Conservation (phyloP, 1,284 basidiomycete genomes). For the Farysia itapuensis region DNA sequence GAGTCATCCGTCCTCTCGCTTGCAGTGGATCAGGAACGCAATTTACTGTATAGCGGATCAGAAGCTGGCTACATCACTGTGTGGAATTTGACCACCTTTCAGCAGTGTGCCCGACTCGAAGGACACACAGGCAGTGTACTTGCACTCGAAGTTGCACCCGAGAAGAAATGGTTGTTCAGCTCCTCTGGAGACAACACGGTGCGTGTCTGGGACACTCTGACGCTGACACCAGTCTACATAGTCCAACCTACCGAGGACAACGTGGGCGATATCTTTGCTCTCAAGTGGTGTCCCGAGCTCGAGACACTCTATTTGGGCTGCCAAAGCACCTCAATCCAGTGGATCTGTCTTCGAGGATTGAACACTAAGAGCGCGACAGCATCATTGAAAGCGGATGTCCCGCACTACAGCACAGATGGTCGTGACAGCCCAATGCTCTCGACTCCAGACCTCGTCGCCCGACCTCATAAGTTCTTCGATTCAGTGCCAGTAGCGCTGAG, state of each 20-base stretch:
- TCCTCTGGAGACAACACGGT: constrained; percentile 50
- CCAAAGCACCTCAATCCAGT: constrained; percentile 71
- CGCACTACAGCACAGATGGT: neutral
- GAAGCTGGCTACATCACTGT: constrained; percentile 46
- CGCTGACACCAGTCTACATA: constrained; percentile 73
- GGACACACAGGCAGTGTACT: constrained; percentile 87
- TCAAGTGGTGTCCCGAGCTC: constrained; percentile 74
- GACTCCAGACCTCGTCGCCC: constrained; percentile 19
- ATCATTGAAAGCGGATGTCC: neutral
- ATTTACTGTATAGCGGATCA: constrained; percentile 41
- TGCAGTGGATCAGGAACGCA: constrained; percentile 40
- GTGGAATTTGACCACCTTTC: constrained; percentile 43
- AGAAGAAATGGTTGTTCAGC: constrained; percentile 56
- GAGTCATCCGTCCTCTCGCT: constrained; percentile 44
- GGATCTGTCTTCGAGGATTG: constrained; percentile 32
- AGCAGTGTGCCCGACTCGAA: constrained; percentile 17
- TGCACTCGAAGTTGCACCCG: constrained; percentile 74
- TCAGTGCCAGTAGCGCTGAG: constrained; percentile 58
- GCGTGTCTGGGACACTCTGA: constrained; percentile 81
- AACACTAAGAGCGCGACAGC: neutral
- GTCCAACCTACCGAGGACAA: constrained; percentile 81
- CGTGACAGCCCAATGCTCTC: constrained; percentile 33
- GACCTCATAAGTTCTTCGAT: constrained; percentile 57
- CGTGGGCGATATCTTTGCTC: constrained; percentile 80
- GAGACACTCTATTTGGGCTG: constrained; percentile 80